phyloP scores from a whole-genome alignment of 2,329 filamentous ascomycete species.

The Exophiala sideris region DNA sequence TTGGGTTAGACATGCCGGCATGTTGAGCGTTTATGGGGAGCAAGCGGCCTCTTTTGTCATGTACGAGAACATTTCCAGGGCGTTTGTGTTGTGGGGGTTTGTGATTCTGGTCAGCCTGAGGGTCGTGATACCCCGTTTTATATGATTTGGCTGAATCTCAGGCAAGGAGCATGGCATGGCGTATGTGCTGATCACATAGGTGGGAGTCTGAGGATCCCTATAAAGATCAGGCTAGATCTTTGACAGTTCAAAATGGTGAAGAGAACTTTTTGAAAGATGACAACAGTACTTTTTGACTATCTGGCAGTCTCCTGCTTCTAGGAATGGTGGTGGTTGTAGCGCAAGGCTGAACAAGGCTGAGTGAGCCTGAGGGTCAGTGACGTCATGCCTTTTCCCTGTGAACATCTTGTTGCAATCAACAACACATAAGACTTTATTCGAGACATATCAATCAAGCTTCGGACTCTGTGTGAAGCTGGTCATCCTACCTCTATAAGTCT shows the following conservation, averaged over 20 bases:
- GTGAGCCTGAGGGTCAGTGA: neutral
- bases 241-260: no score
- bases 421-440: no score
- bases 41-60: constrained; percentile 41
- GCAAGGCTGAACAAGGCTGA: neutral
- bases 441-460: no score
- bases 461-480: no score
- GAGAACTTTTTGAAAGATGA: no score
- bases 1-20: constrained; percentile 5
- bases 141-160: neutral
- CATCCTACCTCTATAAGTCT: no score
- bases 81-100: constrained; percentile 60
- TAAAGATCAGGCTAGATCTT: no score
- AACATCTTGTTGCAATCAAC: neutral
- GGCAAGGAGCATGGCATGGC: neutral
- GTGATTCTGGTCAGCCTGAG: constrained; percentile 31
- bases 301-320: neutral
- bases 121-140: constrained; percentile 20
- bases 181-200: no score
- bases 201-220: no score
- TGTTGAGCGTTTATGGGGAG: constrained; percentile 13
- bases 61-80: constrained; percentile 51
- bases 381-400: neutral
- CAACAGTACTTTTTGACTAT: neutral
- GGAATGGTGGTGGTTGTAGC: neutral